These are phyloP conservation scores for Termitomyces sp. DNA, from an alignment of 768 basidiomycete species.

Conservation along the genomic window DNA sequence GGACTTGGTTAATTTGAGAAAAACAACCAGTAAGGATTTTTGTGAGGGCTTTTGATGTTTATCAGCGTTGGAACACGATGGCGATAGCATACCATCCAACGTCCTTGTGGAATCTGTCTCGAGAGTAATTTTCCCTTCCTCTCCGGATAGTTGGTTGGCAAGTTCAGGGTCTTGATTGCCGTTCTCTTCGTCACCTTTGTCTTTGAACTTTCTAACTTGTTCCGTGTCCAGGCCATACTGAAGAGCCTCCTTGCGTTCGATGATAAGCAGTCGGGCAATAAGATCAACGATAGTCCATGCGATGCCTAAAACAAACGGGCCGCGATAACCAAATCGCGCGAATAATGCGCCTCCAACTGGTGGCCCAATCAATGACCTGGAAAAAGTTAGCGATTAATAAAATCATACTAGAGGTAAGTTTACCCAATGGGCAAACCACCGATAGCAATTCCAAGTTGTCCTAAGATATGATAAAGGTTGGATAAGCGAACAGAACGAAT, in stretches of 20 bases:
- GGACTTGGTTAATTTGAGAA: conserved; percentile 39
- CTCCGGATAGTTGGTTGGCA: background rate
- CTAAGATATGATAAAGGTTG: conserved; percentile 20
- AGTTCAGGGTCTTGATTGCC: background rate
- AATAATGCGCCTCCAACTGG: conserved; percentile 57
- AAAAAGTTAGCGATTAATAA: conserved; percentile 1
- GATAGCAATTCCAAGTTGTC: conserved; percentile 61
- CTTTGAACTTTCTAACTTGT: background rate
- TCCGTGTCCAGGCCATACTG: conserved; percentile 44
- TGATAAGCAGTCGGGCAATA: conserved; percentile 48
- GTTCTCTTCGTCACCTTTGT: background rate
- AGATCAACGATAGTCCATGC: conserved; percentile 46
- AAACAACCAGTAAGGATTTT: conserved; percentile 38
- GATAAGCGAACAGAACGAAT: background rate
- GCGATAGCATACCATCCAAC: background rate
- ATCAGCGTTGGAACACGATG: background rate
- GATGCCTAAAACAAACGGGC: conserved; percentile 55
- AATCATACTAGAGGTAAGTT: background rate
- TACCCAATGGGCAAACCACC: conserved; percentile 55
- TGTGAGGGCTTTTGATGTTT: conserved; percentile 3
- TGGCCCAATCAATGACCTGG: conserved; percentile 51
- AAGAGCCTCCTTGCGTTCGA: conserved; percentile 51
- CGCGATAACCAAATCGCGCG: conserved; percentile 52
- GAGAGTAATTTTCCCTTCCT: background rate
- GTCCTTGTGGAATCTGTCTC: background rate